A percentile compares a stretch with the other conserved stretches of the same genome.
These are phyloP conservation scores for Collariella sp. DNA, from an alignment of 495 filamentous ascomycete genomes.

Conservation along the genomic window DNA sequence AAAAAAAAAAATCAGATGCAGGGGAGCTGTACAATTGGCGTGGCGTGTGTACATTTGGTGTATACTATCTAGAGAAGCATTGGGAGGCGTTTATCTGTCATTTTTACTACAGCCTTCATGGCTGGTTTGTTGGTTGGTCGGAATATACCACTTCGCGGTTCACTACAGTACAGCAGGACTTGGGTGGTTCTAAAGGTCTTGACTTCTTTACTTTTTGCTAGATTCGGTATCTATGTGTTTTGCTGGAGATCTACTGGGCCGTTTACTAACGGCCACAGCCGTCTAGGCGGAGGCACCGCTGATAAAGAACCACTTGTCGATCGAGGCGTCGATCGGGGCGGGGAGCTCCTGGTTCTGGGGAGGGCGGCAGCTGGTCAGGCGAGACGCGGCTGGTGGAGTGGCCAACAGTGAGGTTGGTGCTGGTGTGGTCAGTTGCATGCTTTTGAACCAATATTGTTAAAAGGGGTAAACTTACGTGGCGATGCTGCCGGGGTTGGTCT, in stretches of 20 bases:
- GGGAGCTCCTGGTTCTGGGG: conserved; percentile 65
- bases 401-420: conserved; percentile 67
- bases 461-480: conserved; percentile 56
- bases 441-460: not conserved
- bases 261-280: not conserved
- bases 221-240: not conserved
- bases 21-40: not conserved
- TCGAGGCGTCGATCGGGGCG: conserved; percentile 87
- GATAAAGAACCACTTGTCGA: conserved; percentile 99
- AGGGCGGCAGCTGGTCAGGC: conserved; percentile 52
- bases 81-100: conserved; percentile 9
- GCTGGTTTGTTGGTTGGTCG: not conserved
- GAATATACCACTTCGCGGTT: not conserved
- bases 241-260: not conserved
- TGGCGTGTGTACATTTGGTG: not conserved
- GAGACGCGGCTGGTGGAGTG: conserved; percentile 61
- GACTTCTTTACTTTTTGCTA: not conserved
- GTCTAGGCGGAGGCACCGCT: conserved; percentile 83
- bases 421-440: conserved; percentile 31
- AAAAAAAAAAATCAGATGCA: no score
- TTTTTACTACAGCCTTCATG: not conserved
- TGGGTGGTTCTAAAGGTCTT: not conserved
- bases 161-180: not conserved
- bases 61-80: conserved; percentile 10
- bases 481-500: conserved; percentile 65